Evolutionary conservation across 1,139 yeast species (phyloP).

Genomic region (Trichomonascaceae sp.): DNA sequence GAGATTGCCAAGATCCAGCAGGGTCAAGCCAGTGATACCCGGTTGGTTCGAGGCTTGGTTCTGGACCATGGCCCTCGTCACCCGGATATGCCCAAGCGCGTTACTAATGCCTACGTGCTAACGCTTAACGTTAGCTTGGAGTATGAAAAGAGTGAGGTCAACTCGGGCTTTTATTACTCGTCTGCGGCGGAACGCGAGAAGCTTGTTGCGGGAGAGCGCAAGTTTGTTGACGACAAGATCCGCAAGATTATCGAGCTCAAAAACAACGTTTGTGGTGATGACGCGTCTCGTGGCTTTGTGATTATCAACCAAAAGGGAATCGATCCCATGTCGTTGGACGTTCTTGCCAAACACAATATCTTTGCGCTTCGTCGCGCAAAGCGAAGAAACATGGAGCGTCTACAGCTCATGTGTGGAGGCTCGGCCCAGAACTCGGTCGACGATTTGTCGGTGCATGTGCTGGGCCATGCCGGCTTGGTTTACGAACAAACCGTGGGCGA

Average conservation of each 20-base stretch:
- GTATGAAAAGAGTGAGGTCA: conserved; percentile 96
- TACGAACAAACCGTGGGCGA: conserved; percentile 92
- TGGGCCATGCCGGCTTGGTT: conserved; percentile 85
- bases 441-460: conserved; percentile 68
- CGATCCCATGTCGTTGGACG: conserved; percentile 95
- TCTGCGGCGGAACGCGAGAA: conserved; percentile 94
- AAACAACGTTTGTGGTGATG: conserved; percentile 77
- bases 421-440: conserved; percentile 97
- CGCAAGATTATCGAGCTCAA: conserved; percentile 85
- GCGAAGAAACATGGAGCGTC: conserved; percentile 97
- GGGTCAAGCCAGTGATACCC: conserved; percentile 72
- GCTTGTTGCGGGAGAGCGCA: conserved; percentile 85
- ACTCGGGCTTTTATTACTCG: conserved; percentile 90
- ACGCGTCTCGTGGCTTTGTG: conserved; percentile 69
- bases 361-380: conserved; percentile 95
- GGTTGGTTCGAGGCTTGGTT: conserved; percentile 76
- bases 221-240: conserved; percentile 88
- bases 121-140: conserved; percentile 90
- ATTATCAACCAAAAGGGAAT: conserved; percentile 97
- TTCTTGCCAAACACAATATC: conserved; percentile 84
- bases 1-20: conserved; percentile 99
- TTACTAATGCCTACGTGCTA: conserved; percentile 71
- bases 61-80: conserved; percentile 98
- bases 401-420: conserved; percentile 94
- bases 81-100: conserved; percentile 94